phyloP scores from a whole-genome alignment of 257 asterid genomes.

The Nicotiana knightiana region DNA sequence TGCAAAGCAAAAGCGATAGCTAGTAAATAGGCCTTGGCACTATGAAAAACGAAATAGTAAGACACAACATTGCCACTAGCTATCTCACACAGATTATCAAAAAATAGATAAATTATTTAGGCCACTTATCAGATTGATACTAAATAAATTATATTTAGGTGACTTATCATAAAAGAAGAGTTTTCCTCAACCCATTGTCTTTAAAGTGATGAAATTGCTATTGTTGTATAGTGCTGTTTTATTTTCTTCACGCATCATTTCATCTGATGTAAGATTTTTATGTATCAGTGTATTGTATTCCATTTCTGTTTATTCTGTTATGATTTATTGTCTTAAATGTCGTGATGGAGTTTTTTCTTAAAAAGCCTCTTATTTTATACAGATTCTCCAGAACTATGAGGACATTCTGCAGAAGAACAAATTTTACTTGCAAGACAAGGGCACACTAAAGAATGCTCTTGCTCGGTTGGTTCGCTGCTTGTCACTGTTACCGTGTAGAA shows the following conservation, averaged over 20 bases:
- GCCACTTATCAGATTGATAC: no score
- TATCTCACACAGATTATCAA: no score
- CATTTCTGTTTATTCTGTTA: not conserved
- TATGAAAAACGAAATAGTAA: no score
- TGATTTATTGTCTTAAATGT: not conserved
- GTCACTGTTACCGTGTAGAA: conserved; percentile 49
- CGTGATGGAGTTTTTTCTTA: not conserved
- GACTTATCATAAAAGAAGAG: not conserved
- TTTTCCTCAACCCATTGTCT: not conserved
- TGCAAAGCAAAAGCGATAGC: no score
- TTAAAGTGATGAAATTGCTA: not conserved
- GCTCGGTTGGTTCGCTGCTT: conserved; percentile 77
- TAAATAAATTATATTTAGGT: not conserved
- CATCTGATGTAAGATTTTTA: not conserved
- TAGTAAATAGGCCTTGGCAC: no score
- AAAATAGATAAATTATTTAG: no score
- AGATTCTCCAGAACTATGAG: conserved; percentile 74
- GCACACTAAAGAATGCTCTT: conserved; percentile 60
- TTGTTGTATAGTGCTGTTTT: not conserved
- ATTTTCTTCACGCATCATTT: not conserved
- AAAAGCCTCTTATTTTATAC: conserved; percentile 14
- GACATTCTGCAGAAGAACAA: conserved; percentile 65
- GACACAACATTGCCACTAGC: no score
- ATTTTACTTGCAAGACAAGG: conserved; percentile 62
- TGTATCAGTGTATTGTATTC: not conserved